Evolutionary conservation across 331 rosid genomes (phyloP), one percentile per base, ranked within the genome.

Genomic region (Dryas integrifolia): DNA sequence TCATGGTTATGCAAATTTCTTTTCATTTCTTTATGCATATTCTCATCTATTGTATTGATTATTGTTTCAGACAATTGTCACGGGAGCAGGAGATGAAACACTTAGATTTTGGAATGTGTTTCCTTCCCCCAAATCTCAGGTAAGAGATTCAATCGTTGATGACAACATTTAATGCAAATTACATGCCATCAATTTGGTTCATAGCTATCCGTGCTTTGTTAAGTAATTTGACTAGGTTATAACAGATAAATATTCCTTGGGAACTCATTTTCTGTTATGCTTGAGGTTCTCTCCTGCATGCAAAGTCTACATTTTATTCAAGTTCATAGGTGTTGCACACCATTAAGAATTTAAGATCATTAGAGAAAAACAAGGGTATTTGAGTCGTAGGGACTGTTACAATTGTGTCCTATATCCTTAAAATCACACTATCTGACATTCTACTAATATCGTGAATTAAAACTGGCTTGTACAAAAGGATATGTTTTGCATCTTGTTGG

Each of bases 21-120:
- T 21, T 21, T 16, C 40, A 3, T 60, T 68, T 40, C 3, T 15
- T 66, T 45, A 18, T 55, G 44, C 47, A 47, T 62, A 49, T 67
- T 67, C 73, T 75, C 65, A 50, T 51, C 55, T 43, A 16, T 66
- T 51, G 48, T 38, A 18, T 57, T 44, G 43, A 72, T 15, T 56
- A 18, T 56, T 78, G 65, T 80, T 85, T 81, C 89, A 95, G 99
- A 95, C 96, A 53, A 90, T 95, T 77, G 99, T 95, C 72, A 95
- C 99, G 2, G 99, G 99, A 75, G 99, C 97, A 16, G 99, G 99
- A 72, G 99, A 95, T 74, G 99, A 95, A 82, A 95, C 99, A 12
- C 97, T 92, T 21, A 87, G 98, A 82, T 95, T 92, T 77, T 95
- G 99, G 99, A 92, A 92, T 49, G 97, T 95, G 52, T 95, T 95